Conservation (phyloP, 2,329 filamentous ascomycete genomes). For the Grosmannia serpens region DNA sequence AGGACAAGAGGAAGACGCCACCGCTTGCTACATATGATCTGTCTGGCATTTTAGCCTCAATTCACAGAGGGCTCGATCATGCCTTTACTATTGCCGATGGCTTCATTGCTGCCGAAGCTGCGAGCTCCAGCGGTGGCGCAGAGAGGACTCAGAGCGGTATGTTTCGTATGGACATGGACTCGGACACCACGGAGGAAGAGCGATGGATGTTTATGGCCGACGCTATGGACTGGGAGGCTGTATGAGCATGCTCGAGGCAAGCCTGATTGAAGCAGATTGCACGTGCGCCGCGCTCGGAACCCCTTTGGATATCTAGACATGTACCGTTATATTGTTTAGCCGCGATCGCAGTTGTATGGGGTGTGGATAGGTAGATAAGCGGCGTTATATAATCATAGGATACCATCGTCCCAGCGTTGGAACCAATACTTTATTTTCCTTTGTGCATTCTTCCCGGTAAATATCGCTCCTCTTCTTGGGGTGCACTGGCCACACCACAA, state of each 20-base stretch:
- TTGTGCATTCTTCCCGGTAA: too few relatives aligned
- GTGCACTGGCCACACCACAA: background rate
- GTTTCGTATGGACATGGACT: conserved; percentile 12
- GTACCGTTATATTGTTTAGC: too few relatives aligned
- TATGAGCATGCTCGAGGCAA: background rate
- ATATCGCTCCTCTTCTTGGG: too few relatives aligned
- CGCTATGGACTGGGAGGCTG: conserved; percentile 25
- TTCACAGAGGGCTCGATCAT: conserved; percentile 48
- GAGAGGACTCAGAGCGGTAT: conserved; percentile 1
- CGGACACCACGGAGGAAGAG: conserved; percentile 21
- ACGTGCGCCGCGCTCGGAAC: too few relatives aligned
- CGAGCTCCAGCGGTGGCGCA: background rate
- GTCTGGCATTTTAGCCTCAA: conserved; percentile 42
- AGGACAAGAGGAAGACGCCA: conserved; percentile 12
- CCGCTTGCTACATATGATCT: conserved; percentile 51
- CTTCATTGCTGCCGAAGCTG: conserved; percentile 21
- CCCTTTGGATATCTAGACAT: too few relatives aligned
- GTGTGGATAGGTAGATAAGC: too few relatives aligned
- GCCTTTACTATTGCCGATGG: conserved; percentile 40
- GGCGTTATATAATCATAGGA: too few relatives aligned
- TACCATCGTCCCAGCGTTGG: too few relatives aligned
- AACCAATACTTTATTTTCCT: too few relatives aligned
- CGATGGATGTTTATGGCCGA: conserved; percentile 48
- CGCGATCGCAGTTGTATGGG: too few relatives aligned
- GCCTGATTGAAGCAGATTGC: background rate